Conservation (phyloP, 2,329 filamentous ascomycete genomes). For the Ophidiomyces ophidiicola region DNA sequence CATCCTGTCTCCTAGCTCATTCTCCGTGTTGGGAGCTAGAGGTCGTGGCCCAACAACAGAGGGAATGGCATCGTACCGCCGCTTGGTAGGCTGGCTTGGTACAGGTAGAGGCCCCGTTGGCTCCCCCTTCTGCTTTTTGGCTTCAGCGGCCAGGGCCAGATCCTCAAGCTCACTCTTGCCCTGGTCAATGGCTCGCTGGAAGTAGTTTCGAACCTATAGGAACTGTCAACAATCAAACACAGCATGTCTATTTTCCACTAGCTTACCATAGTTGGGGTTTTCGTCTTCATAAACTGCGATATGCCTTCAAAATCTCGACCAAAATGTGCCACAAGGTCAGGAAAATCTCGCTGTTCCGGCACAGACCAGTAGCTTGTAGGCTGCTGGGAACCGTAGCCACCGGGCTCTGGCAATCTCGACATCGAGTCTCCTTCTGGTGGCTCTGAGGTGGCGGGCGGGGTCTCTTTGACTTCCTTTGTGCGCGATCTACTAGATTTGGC, state of each 20-base stretch:
- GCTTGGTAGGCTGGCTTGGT: conserved; percentile 35
- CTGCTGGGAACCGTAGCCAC: conserved; percentile 29
- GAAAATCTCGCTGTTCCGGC: conserved; percentile 38
- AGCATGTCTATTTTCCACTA: conserved; percentile 2
- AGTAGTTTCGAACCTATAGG: conserved; percentile 40
- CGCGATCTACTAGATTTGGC: conserved; percentile 11
- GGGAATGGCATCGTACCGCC: conserved; percentile 37
- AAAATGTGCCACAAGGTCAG: conserved; percentile 35
- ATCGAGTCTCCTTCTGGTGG: conserved; percentile 16
- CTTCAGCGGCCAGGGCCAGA: conserved; percentile 32
- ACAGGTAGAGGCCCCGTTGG: conserved; percentile 33
- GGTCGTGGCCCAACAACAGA: conserved; percentile 32
- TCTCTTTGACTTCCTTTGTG: conserved; percentile 19
- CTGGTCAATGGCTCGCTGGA: conserved; percentile 33
- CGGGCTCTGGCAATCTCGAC: conserved; percentile 1
- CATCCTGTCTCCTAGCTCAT: conserved; percentile 23
- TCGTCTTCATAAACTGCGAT: conserved; percentile 40
- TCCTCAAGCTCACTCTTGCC: conserved; percentile 36
- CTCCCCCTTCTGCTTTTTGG: conserved; percentile 35
- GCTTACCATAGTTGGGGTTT: conserved; percentile 41
- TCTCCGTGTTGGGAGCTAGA: conserved; percentile 34
- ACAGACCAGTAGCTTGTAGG: conserved; percentile 44
- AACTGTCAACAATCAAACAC: conserved; percentile 6
- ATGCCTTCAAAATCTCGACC: conserved; percentile 39
- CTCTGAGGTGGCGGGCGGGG: conserved; percentile 7